phyloP scores from a whole-genome alignment of 2,329 filamentous ascomycete genomes.

The Aspergillus brasiliensis region DNA sequence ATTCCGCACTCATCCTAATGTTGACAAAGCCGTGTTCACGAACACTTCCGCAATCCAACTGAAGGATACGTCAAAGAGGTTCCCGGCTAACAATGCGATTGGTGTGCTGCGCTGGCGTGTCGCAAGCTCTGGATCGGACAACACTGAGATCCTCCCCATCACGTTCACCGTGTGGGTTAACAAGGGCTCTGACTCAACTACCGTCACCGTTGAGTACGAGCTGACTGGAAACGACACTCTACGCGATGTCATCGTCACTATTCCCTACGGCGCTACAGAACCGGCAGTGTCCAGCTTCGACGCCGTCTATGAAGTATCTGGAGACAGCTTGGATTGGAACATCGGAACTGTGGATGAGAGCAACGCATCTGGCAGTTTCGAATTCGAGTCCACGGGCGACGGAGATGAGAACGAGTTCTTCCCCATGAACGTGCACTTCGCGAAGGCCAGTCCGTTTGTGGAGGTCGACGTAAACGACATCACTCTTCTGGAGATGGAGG shows the following conservation, averaged over 20 bases:
- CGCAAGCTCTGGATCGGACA: constrained; percentile 76
- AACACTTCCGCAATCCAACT: constrained; percentile 83
- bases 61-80: constrained; percentile 82
- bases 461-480: constrained; percentile 76
- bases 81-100: constrained; percentile 92
- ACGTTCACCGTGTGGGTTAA: constrained; percentile 98
- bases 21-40: constrained; percentile 86
- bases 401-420: constrained; percentile 94
- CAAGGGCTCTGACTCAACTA: constrained; percentile 78
- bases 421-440: constrained; percentile 91
- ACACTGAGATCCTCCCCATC: constrained; percentile 80
- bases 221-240: constrained; percentile 77
- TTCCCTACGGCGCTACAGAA: constrained; percentile 83
- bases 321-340: constrained; percentile 91
- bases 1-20: constrained; percentile 94
- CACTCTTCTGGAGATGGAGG: constrained; percentile 48
- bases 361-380: constrained; percentile 83
- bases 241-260: constrained; percentile 81
- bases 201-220: constrained; percentile 94
- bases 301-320: constrained; percentile 88
- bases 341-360: constrained; percentile 83
- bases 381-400: constrained; percentile 87
- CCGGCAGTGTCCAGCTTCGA: constrained; percentile 91
- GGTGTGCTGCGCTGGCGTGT: constrained; percentile 88
- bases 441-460: constrained; percentile 81